phyloP scores from a whole-genome alignment of 2,329 filamentous ascomycete genomes.

The Epichloe festucae region DNA sequence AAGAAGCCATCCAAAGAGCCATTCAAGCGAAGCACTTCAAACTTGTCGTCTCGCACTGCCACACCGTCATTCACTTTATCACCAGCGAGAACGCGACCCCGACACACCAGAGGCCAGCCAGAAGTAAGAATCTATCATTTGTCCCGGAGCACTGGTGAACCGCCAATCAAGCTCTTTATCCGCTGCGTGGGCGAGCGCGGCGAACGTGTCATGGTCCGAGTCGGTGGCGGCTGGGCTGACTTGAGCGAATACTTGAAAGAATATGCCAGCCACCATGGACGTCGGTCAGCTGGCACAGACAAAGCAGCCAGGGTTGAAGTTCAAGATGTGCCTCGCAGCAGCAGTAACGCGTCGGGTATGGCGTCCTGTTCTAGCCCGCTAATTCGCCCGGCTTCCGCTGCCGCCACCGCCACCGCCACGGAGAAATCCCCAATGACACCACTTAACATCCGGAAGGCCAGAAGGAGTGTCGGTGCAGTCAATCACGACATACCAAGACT shows the following conservation, averaged over 20 bases:
- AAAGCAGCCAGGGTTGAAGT: constrained; percentile 44
- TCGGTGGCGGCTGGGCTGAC: constrained; percentile 97
- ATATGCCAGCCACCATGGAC: constrained; percentile 83
- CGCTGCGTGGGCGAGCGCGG: constrained; percentile 80
- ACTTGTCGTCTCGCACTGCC: constrained; percentile 41
- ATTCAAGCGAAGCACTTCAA: constrained; percentile 35
- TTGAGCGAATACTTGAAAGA: constrained; percentile 88
- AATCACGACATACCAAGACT: constrained; percentile 19
- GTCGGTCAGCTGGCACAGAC: constrained; percentile 38
- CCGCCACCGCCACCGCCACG: constrained; percentile 24
- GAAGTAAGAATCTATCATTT: constrained; percentile 91
- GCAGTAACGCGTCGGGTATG: constrained; percentile 11
- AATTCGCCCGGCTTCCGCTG: constrained; percentile 26
- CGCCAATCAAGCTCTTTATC: constrained; percentile 90
- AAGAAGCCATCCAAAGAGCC: constrained; percentile 30
- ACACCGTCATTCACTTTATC: constrained; percentile 59
- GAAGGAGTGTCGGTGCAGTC: constrained; percentile 29
- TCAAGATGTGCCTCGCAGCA: constrained; percentile 31
- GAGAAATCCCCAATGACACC: constrained; percentile 30
- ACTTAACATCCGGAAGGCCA: constrained; percentile 41
- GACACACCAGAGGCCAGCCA: constrained; percentile 40
- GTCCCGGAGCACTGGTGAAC: constrained; percentile 66
- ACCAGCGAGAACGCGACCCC: constrained; percentile 43
- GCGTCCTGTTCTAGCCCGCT: constrained; percentile 26
- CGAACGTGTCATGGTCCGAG: constrained; percentile 93